Evolutionary conservation across 345 rosid species (phyloP).

Genomic region (Hypericum androsaemum): DNA sequence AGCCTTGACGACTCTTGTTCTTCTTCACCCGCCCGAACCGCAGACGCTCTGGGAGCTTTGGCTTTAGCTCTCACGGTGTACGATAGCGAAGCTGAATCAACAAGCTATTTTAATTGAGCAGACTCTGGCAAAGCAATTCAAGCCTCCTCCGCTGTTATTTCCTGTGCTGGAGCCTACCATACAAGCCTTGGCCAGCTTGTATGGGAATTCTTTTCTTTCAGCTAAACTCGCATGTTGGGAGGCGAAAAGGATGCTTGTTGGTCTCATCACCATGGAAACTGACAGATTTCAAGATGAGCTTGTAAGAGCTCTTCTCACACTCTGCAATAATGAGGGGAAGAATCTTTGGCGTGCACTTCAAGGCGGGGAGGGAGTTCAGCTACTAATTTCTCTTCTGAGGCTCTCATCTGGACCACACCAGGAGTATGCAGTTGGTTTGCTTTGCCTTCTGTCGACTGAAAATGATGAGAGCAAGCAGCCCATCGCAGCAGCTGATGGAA

Average conservation of each 20-base stretch:
- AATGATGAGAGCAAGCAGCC: constrained; percentile 99
- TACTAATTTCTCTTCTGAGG: constrained; percentile 94
- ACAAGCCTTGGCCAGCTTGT: constrained; percentile 97
- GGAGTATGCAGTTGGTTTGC: constrained; percentile 97
- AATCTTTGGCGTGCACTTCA: constrained; percentile 87
- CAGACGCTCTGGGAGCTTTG: constrained; percentile 94
- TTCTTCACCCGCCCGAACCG: constrained; percentile 85
- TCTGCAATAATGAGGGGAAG: constrained; percentile 65
- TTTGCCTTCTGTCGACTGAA: constrained; percentile 84
- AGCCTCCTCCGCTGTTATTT: constrained; percentile 67
- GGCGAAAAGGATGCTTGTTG: constrained; percentile 95
- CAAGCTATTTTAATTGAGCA: constrained; percentile 62
- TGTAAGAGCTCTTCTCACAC: constrained; percentile 69
- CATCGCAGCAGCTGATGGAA: constrained; percentile 97
- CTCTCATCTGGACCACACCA: constrained; percentile 92
- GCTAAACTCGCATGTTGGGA: constrained; percentile 68
- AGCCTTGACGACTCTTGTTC: constrained; percentile 99
- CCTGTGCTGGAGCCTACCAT: constrained; percentile 98
- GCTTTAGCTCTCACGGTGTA: constrained; percentile 99
- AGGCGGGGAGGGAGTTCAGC: constrained; percentile 97
- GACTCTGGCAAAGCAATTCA: constrained; percentile 83
- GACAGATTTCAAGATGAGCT: constrained; percentile 95
- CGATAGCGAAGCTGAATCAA: constrained; percentile 77
- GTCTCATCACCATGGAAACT: constrained; percentile 91
- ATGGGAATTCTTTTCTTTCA: constrained; percentile 76